Base-by-base conservation (phyloP, 2,329 filamentous ascomycete species). In the Fusarium armeniacum region DNA sequence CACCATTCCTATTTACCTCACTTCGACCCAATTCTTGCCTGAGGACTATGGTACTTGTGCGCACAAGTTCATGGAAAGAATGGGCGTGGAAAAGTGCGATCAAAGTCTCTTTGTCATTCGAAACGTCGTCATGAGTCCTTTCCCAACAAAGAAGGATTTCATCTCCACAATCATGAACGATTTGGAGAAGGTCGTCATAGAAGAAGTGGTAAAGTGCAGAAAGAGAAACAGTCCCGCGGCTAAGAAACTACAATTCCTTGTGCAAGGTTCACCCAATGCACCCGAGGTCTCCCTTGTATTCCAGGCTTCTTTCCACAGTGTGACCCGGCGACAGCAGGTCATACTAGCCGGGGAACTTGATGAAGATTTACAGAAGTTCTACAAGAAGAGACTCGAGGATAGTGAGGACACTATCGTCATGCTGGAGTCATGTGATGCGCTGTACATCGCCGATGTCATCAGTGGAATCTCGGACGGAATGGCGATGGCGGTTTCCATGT, bases 41-140 rank as follows among this genome's bases (percentile, higher is more conserved):
- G 73, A 81, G 3, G 72, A 80, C 13, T 84, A 85, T 61, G 81
- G 81, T 0, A 65, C 78, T 4, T 84, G 82, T 53, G 78, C 78
- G 12, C 49, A 74, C 1, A 76, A 78, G 13, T 85, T 83, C 71
- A 83, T 83, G 75, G 71, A 75, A 36, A 75, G 82, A 12, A 78
- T 85, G 24, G 78, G 78, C 0, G 73, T 83, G 1, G 56, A 75
- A 0, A 57, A 65, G 7, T 78, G 76, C 20, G 47, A 73, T 0
- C 75, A 81, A 13, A 79, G 81, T 47, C 70, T 85, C 3, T 81
- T 83, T 64, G 82, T 84, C 2, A 51, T 85, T 11, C 77, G 82
- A 11, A 85, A 84, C 28, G 83, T 85, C 0, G 81, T 83, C 35
- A 85, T 85, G 83, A 82, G 79, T 7, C 81, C 82, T 1, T 83